Conservation (phyloP, 1,139 yeast genomes). For the Chernovozyma sophiae-reginae region DNA sequence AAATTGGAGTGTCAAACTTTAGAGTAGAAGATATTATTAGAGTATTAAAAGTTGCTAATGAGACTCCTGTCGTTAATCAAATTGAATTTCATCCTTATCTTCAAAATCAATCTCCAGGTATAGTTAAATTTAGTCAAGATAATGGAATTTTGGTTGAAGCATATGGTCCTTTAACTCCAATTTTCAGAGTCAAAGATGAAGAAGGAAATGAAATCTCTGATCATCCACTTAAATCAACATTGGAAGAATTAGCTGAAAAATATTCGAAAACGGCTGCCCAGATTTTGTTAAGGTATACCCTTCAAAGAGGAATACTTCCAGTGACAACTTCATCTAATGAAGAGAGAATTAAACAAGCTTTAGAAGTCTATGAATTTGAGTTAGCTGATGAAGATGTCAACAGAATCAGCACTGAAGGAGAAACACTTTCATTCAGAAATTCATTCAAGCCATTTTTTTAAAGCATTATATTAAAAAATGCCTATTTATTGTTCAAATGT, state of each 20-base stretch:
- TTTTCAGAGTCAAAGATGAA: conserved; percentile 18
- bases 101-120: conserved; percentile 21
- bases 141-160: conserved; percentile 22
- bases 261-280: conserved; percentile 57
- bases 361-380: conserved; percentile 49
- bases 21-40: conserved; percentile 17
- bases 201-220: conserved; percentile 8
- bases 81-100: conserved; percentile 27
- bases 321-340: conserved; percentile 66
- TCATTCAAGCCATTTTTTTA: conserved; percentile 2
- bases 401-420: conserved; percentile 30
- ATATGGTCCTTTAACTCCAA: conserved; percentile 24
- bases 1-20: conserved; percentile 29
- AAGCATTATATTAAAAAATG: no score
- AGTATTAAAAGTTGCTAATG: conserved; percentile 12
- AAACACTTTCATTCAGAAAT: conserved; percentile 5
- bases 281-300: conserved; percentile 64
- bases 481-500: no score
- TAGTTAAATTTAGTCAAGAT: conserved; percentile 14
- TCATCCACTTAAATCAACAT: conserved; percentile 28
- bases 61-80: conserved; percentile 22
- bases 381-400: conserved; percentile 15
- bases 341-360: conserved; percentile 53
- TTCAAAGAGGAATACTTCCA: conserved; percentile 62
- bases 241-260: conserved; percentile 46